Conservation (phyloP, 768 basidiomycete genomes). For the Suillus decipiens region DNA sequence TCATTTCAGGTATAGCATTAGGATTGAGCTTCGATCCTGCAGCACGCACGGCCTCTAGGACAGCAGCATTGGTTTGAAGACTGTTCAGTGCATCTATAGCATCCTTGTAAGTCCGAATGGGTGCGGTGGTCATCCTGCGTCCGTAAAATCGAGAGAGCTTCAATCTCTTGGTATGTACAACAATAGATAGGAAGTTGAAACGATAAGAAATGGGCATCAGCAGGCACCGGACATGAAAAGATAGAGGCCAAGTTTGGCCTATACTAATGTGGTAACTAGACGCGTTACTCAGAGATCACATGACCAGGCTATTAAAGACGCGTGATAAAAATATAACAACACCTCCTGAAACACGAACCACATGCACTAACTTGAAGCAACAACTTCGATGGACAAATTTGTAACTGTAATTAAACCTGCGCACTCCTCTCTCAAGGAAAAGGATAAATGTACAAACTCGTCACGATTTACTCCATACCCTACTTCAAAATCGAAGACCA, state of each 20-base stretch:
- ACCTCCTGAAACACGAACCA: slow-evolving; percentile 5
- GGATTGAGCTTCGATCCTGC: slow-evolving; percentile 59
- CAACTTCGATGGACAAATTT: slow-evolving; percentile 26
- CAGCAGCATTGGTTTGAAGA: slow-evolving; percentile 92
- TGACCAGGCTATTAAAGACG: neutral
- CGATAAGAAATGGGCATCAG: slow-evolving; percentile 12
- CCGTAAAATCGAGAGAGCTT: slow-evolving; percentile 5
- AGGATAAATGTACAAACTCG: neutral
- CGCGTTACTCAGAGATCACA: slow-evolving; percentile 4
- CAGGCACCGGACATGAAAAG: neutral
- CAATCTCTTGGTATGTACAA: slow-evolving; percentile 1
- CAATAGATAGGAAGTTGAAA: slow-evolving; percentile 11
- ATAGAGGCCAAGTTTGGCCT: neutral
- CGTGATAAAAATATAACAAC: slow-evolving; percentile 4
- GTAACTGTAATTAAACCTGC: slow-evolving; percentile 26
- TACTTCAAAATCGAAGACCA: slow-evolving; percentile 2
- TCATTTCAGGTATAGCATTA: slow-evolving; percentile 83
- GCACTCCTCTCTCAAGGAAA: slow-evolving; percentile 6
- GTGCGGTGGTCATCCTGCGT: slow-evolving; percentile 49
- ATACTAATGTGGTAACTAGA: neutral
- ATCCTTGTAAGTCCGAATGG: slow-evolving; percentile 63
- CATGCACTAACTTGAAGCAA: neutral
- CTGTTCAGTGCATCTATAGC: slow-evolving; percentile 75
- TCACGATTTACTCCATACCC: slow-evolving; percentile 7
- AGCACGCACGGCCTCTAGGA: slow-evolving; percentile 79